Evolutionary conservation across 2,329 filamentous ascomycete species (phyloP).

Genomic region (Phyllosticta citrichinensis): DNA sequence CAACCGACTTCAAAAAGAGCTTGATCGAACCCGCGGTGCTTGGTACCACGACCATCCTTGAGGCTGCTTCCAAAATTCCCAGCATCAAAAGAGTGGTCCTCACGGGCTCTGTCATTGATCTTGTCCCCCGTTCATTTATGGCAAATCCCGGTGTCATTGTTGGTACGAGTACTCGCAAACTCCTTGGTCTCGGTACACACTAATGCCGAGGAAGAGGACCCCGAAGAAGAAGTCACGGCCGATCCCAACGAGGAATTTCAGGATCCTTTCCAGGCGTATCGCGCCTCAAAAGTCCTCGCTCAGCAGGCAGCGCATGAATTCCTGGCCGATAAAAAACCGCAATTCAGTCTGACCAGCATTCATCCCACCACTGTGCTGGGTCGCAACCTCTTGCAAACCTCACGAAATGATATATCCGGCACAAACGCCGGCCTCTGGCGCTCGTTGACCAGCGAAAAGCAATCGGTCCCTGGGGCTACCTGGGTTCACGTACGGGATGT

Average conservation of each 20-base stretch:
- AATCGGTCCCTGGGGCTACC: slow-evolving; percentile 10
- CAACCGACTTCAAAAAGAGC: slow-evolving; percentile 13
- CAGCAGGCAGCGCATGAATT: slow-evolving; percentile 19
- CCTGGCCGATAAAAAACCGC: slow-evolving; percentile 13
- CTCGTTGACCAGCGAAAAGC: slow-evolving; percentile 10
- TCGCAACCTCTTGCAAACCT: slow-evolving; percentile 15
- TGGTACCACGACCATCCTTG: slow-evolving; percentile 17
- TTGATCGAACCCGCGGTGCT: slow-evolving; percentile 20
- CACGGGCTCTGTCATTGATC: slow-evolving; percentile 16
- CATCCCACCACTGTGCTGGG: slow-evolving; percentile 20
- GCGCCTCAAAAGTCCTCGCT: slow-evolving; percentile 19
- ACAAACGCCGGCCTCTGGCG: slow-evolving; percentile 17
- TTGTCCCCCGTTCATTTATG: slow-evolving; percentile 13
- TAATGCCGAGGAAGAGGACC: not conserved
- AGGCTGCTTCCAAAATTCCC: slow-evolving; percentile 15
- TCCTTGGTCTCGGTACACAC: not conserved
- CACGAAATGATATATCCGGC: slow-evolving; percentile 12
- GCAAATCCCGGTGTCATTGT: not conserved
- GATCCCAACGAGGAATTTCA: slow-evolving; percentile 11
- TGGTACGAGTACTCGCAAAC: not conserved
- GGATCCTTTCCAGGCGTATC: slow-evolving; percentile 13
- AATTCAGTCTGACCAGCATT: slow-evolving; percentile 17
- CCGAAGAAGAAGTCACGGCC: slow-evolving; percentile 10
- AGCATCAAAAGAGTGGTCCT: slow-evolving; percentile 20
- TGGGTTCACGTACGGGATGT: slow-evolving; percentile 21